phyloP scores from a whole-genome alignment of 257 asterid species.

The Salvia miltiorrhiza region DNA sequence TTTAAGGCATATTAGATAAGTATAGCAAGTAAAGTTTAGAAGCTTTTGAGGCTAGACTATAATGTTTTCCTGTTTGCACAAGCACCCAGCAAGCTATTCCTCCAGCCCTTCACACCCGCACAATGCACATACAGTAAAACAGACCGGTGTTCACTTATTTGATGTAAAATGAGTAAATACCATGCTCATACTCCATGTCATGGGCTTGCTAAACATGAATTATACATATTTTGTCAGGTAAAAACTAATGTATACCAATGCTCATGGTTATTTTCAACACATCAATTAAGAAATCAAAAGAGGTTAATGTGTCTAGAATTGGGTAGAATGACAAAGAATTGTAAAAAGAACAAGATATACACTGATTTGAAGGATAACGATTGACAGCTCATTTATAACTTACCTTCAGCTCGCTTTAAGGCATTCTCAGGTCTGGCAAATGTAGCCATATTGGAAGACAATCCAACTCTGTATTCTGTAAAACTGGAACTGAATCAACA shows the following conservation, averaged over 20 bases:
- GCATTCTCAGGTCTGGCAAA: slow-evolving; percentile 61
- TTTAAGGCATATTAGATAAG: background rate
- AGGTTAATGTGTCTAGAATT: background rate
- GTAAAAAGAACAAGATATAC: background rate
- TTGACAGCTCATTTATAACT: background rate
- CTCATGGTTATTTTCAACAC: background rate
- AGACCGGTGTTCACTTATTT: too few relatives aligned
- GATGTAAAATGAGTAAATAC: too few relatives aligned
- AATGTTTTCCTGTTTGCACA: background rate
- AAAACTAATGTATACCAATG: background rate
- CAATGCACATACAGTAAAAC: too few relatives aligned
- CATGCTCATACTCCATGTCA: too few relatives aligned
- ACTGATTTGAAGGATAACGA: background rate
- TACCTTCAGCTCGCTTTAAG: slow-evolving; percentile 57
- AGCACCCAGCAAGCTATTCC: background rate
- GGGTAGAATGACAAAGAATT: background rate
- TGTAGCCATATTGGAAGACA: slow-evolving; percentile 31
- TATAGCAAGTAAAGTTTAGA: background rate
- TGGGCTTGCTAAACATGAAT: background rate
- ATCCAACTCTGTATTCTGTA: slow-evolving; percentile 10
- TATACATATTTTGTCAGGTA: background rate
- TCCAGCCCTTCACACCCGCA: background rate
- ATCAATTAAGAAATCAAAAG: background rate
- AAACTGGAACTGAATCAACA: background rate
- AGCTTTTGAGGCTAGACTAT: background rate